Evolutionary conservation across 2,329 filamentous ascomycete genomes (phyloP).

Genomic region (Aspergillus hiratsukae): DNA sequence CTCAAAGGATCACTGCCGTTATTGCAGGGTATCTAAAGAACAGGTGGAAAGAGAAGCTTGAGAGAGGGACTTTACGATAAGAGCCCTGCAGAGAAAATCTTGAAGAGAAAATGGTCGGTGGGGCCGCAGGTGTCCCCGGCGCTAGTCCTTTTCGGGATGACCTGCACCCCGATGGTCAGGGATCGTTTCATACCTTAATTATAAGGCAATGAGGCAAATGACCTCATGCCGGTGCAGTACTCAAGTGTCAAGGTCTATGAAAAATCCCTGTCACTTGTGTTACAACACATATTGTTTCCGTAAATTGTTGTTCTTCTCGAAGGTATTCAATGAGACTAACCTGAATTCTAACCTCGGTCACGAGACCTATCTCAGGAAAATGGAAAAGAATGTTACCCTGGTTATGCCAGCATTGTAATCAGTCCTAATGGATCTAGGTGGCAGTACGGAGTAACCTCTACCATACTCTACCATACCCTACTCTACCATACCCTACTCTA

Average conservation of each 20-base stretch:
- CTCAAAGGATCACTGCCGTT: conserved; percentile 36
- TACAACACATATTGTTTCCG: too few relatives aligned
- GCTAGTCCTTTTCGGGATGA: not conserved
- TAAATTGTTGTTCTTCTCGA: not conserved
- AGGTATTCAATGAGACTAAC: not conserved
- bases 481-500: not conserved
- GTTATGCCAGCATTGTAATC: not conserved
- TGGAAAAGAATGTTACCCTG: not conserved
- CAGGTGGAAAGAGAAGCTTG: not conserved
- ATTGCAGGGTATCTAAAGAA: conserved; percentile 8
- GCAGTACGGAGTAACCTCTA: not conserved
- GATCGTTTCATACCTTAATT: not conserved
- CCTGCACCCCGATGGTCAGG: not conserved
- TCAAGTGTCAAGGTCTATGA: too few relatives aligned
- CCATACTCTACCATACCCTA: too few relatives aligned
- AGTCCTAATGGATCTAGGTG: not conserved
- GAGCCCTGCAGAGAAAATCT: conserved; percentile 9
- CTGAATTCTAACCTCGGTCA: not conserved
- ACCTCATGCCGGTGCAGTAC: not conserved
- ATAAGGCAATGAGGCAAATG: not conserved
- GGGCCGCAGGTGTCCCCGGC: not conserved
- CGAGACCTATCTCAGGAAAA: not conserved
- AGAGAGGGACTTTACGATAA: conserved; percentile 4
- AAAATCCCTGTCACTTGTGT: too few relatives aligned
- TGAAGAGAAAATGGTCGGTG: conserved; percentile 1